Evolutionary conservation across 331 rosid genomes (phyloP), one percentile per base, ranked within the genome.

Genomic region (Acacia concinna): DNA sequence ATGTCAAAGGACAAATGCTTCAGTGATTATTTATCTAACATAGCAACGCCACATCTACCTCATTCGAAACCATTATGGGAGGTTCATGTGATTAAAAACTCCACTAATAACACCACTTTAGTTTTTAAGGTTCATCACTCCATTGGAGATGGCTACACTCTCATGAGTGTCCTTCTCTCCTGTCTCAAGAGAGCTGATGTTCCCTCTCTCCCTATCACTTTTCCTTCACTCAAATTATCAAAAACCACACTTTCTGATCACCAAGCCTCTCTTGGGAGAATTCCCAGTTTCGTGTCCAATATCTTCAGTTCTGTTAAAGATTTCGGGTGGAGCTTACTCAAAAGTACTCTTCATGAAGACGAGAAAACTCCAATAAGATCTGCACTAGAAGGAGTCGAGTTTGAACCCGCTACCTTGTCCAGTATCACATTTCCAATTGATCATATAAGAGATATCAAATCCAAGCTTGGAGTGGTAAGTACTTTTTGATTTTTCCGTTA

Each of bases 111-210:
- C 8, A 71, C 46, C 20, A 68, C 65, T 5, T 0, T 85, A 11
- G 34, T 85, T 21, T 78, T 85, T 56, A 87, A 80, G 46, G 40
- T 84, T 68, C 88, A 87, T 54, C 90, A 81, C 56, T 43, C 88
- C 18, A 84, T 87, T 57, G 88, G 88, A 4, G 88, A 87, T 84
- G 90, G 86, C 44, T 87, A 77, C 78, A 41, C 84, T 25, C 63
- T 85, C 14, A 87, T 85, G 88, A 65, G 81, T 23, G 64, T 75
- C 20, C 71, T 82, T 63, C 51, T 87, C 44, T 74, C 91, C 41
- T 68, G 78, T 28, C 70, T 80, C 1, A 63, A 14, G 47, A 82
- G 81, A 18, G 82, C 81, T 6, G 81, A 82, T 37, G 20, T 85
- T 37, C 84, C 85, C 60, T 81, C 86, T 15, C 63, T 68, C 21